Base-by-base conservation (phyloP, 2,329 filamentous ascomycete genomes). In the Raffaelea arxii region DNA sequence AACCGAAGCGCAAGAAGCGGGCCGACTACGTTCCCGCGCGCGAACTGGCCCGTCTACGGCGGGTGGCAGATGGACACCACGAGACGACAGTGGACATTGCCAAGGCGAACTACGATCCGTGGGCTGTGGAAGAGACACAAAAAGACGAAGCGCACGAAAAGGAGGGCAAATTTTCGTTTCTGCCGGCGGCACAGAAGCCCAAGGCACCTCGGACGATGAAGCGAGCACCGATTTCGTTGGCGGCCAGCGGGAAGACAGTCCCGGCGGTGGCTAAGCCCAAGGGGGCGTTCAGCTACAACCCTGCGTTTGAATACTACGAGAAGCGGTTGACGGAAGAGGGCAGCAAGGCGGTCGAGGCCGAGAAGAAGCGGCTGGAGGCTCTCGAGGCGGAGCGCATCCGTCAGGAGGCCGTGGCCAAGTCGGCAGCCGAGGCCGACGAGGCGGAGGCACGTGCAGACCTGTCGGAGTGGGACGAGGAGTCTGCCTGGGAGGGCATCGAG, bases 281-380 rank as follows among this genome's bases (percentile, higher is more conserved):
- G 6, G 87, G 83, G 16, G 89, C 87, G 49, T 87, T 83, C 63
- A 94, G 87, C 56, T 98, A 98, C 69, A 98, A 98, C 62, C 92
- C 92, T 0, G 70, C 78, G 6, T 94, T 94, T 56, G 76, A 80
- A 52, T 89, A 95, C 52, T 98, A 94, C 74, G 83, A 90, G 56
- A 74, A 78, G 9, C 77, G 91, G 16, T 69, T 95, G 39, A 74
- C 77, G 19, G 72, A 78, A 37, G 87, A 94, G 64, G 85, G 87
- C 40, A 75, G 82, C 47, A 87, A 86, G 65, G 90, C 84, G 14
- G 71, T 96, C 2, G 84, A 83, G 52, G 78, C 81, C 0, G 91
- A 97, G 65, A 77, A 80, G 61, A 80, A 84, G 62, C 82, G 89
- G 6, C 64, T 91, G 6, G 75, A 71, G 32, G 78, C 77, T 38